Conservation (phyloP, 805 yeast genomes). For the Zygosaccharomyces bisporus region DNA sequence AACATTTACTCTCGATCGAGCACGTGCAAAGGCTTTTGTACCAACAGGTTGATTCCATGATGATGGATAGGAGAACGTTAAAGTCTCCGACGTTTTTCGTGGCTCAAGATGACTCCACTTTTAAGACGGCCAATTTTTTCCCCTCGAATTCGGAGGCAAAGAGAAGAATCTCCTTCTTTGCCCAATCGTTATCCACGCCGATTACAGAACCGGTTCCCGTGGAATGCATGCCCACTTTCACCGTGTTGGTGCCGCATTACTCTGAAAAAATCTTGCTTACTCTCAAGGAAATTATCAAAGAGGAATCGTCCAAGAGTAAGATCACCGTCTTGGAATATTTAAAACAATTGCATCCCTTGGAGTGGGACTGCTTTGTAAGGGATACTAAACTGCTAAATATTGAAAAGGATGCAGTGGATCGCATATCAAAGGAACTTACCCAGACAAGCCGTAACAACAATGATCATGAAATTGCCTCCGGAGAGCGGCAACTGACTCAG, state of each 20-base stretch:
- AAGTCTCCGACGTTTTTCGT: constrained; percentile 76
- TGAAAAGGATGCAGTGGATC: constrained; percentile 40
- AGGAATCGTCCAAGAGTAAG: constrained; percentile 53
- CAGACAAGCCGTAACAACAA: neutral
- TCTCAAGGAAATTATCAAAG: constrained; percentile 73
- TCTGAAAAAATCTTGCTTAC: constrained; percentile 75
- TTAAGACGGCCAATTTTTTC: constrained; percentile 50
- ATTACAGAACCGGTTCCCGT: constrained; percentile 69
- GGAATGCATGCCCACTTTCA: constrained; percentile 71
- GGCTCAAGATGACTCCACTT: constrained; percentile 74
- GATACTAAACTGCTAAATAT: constrained; percentile 66
- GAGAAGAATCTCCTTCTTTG: constrained; percentile 81
- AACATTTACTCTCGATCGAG: constrained; percentile 70
- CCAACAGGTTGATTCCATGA: constrained; percentile 42
- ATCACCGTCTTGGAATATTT: constrained; percentile 76
- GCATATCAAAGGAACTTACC: constrained; percentile 11
- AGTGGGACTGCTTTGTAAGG: constrained; percentile 77
- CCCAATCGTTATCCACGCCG: constrained; percentile 84
- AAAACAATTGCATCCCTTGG: constrained; percentile 64
- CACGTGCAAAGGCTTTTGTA: constrained; percentile 65
- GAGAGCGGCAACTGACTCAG: neutral
- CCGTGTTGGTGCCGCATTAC: constrained; percentile 84
- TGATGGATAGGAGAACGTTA: constrained; percentile 41
- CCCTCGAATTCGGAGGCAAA: constrained; percentile 71
- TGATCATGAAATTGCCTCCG: constrained; percentile 35